A percentile compares a stretch with the other conserved stretches of the same genome.
Evolutionary conservation across 2,329 filamentous ascomycete species (phyloP).

Genomic region (Bipolaris zeicola): DNA sequence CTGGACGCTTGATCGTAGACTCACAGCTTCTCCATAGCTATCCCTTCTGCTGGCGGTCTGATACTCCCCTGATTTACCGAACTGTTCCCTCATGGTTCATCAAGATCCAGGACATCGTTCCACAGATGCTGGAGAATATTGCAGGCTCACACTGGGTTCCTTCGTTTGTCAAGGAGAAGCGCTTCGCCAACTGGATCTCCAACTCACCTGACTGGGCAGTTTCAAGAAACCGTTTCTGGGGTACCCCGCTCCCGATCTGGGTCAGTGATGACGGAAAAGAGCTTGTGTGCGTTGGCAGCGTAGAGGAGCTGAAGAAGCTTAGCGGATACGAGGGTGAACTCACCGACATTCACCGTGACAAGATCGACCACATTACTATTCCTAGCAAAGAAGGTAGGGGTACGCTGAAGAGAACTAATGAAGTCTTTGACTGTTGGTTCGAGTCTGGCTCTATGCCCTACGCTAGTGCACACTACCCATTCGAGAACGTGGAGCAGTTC

Average conservation of each 20-base stretch:
- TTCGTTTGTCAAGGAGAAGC: slow-evolving; percentile 84
- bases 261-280: slow-evolving; percentile 88
- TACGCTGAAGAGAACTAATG: slow-evolving; percentile 76
- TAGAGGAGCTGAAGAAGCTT: slow-evolving; percentile 80
- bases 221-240: slow-evolving; percentile 93
- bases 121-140: slow-evolving; percentile 88
- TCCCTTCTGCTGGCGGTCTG: slow-evolving; percentile 92
- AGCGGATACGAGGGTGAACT: slow-evolving; percentile 86
- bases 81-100: slow-evolving; percentile 96
- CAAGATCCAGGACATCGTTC: slow-evolving; percentile 80
- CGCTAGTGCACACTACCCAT: slow-evolving; percentile 87
- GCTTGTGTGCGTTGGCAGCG: slow-evolving; percentile 81
- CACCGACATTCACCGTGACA: slow-evolving; percentile 86
- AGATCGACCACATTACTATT: slow-evolving; percentile 92
- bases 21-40: slow-evolving; percentile 90
- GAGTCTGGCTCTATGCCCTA: slow-evolving; percentile 97
- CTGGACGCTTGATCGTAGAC: slow-evolving; percentile 78
- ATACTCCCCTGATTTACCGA: slow-evolving; percentile 90
- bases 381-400: slow-evolving; percentile 88
- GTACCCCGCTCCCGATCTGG: slow-evolving; percentile 90
- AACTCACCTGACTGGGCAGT: slow-evolving; percentile 96
- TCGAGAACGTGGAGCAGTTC: slow-evolving; percentile 83
- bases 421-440: slow-evolving; percentile 97
- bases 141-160: slow-evolving; percentile 92
- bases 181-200: slow-evolving; percentile 89